These are phyloP conservation scores for Fusarium verticillioides DNA, from an alignment of 2,329 filamentous ascomycete species.

Conservation along the genomic window DNA sequence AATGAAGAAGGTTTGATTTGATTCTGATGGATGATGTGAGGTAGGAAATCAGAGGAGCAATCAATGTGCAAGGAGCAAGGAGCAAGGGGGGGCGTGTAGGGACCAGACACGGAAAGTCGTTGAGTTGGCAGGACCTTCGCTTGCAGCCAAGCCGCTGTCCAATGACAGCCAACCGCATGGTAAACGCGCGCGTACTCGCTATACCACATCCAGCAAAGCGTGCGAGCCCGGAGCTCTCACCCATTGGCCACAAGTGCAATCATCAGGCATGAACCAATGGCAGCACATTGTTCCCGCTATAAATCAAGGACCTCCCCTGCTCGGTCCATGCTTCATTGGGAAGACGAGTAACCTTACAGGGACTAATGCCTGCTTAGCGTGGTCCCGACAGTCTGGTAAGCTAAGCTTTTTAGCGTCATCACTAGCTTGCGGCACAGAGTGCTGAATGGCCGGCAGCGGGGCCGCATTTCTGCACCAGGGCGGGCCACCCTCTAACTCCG, in stretches of 20 bases:
- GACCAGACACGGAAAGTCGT: slow-evolving; percentile 5
- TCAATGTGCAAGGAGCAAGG: background rate
- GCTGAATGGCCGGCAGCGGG: slow-evolving; percentile 45
- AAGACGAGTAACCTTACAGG: slow-evolving; percentile 17
- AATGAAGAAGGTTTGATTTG: slow-evolving; percentile 8
- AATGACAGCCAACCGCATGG: slow-evolving; percentile 40
- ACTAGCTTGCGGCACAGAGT: slow-evolving; percentile 31
- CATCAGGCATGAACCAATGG: slow-evolving; percentile 37
- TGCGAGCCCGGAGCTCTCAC: slow-evolving; percentile 37
- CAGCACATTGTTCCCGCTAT: background rate
- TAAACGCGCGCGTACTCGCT: slow-evolving; percentile 48
- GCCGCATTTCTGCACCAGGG: slow-evolving; percentile 27
- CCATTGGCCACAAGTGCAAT: slow-evolving; percentile 39
- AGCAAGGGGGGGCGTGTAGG: slow-evolving; percentile 11
- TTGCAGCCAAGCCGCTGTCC: slow-evolving; percentile 46
- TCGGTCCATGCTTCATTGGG: slow-evolving; percentile 8
- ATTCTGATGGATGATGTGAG: slow-evolving; percentile 21
- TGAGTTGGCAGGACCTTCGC: slow-evolving; percentile 48
- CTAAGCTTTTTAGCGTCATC: slow-evolving; percentile 39
- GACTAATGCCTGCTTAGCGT: slow-evolving; percentile 44
- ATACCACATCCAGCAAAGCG: slow-evolving; percentile 30
- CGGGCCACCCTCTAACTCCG: slow-evolving; percentile 21
- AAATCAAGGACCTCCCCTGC: slow-evolving; percentile 21
- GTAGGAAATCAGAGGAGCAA: slow-evolving; percentile 17
- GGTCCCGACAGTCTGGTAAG: slow-evolving; percentile 52